These are phyloP conservation scores for Perkinsus chesapeaki DNA, from an alignment of 169 alveolate species.

Conservation along the genomic window DNA sequence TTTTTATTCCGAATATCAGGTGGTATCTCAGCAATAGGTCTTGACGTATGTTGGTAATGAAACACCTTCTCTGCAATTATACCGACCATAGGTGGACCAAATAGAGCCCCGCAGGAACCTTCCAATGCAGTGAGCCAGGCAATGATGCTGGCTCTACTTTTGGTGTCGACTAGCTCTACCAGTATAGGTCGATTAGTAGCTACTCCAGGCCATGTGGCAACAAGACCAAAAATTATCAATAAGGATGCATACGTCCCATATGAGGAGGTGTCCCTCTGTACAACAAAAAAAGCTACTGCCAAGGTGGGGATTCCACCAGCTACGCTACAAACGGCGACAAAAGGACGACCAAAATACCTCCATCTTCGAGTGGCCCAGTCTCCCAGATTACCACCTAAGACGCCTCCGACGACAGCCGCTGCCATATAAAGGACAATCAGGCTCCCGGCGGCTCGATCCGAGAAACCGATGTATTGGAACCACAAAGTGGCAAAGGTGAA, in stretches of 20 bases:
- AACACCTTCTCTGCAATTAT: neutral
- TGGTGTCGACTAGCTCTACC: neutral
- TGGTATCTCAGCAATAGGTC: neutral
- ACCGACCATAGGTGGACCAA: neutral
- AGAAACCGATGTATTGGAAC: constrained; percentile 28
- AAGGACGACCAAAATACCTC: neutral
- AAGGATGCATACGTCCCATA: neutral
- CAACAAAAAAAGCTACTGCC: neutral
- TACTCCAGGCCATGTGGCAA: neutral
- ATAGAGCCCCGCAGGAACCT: neutral
- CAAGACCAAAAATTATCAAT: neutral
- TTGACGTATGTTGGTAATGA: neutral
- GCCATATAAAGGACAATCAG: constrained; percentile 25
- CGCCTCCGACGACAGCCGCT: constrained; percentile 36
- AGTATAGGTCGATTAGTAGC: neutral
- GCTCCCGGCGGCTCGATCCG: constrained; percentile 27
- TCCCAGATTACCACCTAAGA: constrained; percentile 29
- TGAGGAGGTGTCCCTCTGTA: neutral
- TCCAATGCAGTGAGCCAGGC: neutral
- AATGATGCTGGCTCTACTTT: neutral
- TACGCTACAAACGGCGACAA: neutral
- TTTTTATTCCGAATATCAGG: neutral
- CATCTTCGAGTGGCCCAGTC: constrained; percentile 10
- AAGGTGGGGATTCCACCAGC: neutral
- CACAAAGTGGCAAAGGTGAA: constrained; percentile 35